A percentile compares a stretch with the other conserved stretches of the same genome.
Conservation (phyloP, 164 flowering plant genomes). For the Berberis vulgaris region DNA sequence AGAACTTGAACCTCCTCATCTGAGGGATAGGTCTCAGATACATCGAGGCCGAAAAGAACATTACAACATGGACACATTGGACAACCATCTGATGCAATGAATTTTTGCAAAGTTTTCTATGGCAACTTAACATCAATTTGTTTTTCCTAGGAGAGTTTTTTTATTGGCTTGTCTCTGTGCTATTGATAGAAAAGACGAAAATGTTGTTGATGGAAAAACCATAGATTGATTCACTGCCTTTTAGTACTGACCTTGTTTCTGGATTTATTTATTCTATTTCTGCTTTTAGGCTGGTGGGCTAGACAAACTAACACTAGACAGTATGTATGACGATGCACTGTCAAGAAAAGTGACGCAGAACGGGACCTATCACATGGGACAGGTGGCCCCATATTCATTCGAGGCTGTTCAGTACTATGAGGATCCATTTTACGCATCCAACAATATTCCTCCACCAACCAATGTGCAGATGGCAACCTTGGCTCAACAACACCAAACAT, state of each 20-base stretch:
- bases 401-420: conserved; percentile 38
- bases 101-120: too few species aligned
- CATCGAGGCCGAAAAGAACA: too few species aligned
- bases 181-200: too few species aligned
- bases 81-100: too few species aligned
- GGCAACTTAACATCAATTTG: too few species aligned
- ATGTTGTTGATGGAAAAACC: too few species aligned
- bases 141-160: too few species aligned
- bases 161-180: too few species aligned
- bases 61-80: too few species aligned
- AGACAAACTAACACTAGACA: conserved; percentile 71
- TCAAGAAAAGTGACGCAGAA: conserved; percentile 47
- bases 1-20: too few species aligned
- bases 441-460: conserved; percentile 34
- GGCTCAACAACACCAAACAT: conserved; percentile 64
- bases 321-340: conserved; percentile 76
- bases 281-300: conserved; percentile 62
- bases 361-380: conserved; percentile 80
- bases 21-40: too few species aligned
- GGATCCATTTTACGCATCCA: conserved; percentile 74
- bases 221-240: neutral
- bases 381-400: conserved; percentile 31
- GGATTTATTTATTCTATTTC: neutral
- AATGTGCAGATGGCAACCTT: conserved; percentile 59
- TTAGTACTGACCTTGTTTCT: too few species aligned